Evolutionary conservation across 2,329 filamentous ascomycete species (phyloP).

Genomic region (Verticillium tricorpus): DNA sequence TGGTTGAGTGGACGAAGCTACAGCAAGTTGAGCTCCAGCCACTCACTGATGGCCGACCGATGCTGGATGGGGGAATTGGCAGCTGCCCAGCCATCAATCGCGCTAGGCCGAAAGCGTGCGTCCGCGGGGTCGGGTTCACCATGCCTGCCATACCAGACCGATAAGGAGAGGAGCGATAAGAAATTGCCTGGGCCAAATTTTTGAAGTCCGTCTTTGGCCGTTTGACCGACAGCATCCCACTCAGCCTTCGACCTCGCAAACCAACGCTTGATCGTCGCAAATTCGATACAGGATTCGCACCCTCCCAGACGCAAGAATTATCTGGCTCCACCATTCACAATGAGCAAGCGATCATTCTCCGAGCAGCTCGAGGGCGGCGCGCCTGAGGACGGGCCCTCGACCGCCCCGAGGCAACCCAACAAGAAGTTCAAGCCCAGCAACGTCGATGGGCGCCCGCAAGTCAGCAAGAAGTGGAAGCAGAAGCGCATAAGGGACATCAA

Average conservation of each 20-base stretch:
- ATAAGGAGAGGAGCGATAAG: background rate
- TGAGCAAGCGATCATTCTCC: slow-evolving; percentile 6
- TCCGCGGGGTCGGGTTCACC: background rate
- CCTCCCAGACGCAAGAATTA: background rate
- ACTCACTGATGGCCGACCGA: slow-evolving; percentile 6
- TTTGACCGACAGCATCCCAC: background rate
- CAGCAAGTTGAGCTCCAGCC: background rate
- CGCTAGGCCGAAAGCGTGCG: background rate
- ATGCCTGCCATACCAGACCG: background rate
- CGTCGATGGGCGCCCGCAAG: slow-evolving; percentile 18
- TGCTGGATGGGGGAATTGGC: slow-evolving; percentile 3
- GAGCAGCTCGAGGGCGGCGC: slow-evolving; percentile 10
- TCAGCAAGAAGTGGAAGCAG: slow-evolving; percentile 58
- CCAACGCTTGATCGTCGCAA: too few species aligned
- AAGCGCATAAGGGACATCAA: slow-evolving; percentile 67
- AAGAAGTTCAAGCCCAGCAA: slow-evolving; percentile 26
- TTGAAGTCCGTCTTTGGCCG: slow-evolving; percentile 14
- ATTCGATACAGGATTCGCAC: background rate
- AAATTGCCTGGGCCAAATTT: slow-evolving; percentile 9
- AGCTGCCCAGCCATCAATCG: slow-evolving; percentile 8
- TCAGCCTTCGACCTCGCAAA: background rate
- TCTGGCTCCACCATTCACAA: background rate
- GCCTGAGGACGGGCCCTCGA: slow-evolving; percentile 12
- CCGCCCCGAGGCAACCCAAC: slow-evolving; percentile 17
- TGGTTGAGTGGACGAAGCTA: background rate